Percentiles rank a stretch among this genome's conserved stretches.
phyloP scores from a whole-genome alignment of 169 alveolate genomes.

The Pseudocohnilembus persalinus region DNA sequence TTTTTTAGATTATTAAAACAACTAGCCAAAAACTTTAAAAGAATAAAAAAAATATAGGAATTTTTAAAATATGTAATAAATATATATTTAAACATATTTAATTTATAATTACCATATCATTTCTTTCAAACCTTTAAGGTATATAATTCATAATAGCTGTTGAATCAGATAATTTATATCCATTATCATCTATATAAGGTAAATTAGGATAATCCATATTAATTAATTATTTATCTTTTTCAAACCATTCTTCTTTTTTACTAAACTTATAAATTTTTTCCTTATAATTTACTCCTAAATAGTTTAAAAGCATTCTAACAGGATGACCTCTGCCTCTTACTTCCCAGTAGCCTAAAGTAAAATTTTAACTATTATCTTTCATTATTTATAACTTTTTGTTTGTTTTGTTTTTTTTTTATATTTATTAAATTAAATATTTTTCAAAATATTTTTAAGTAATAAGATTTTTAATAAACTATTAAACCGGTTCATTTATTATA shows the following conservation, averaged over 20 bases:
- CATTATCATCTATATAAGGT: not conserved
- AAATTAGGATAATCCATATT: not conserved
- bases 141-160: not conserved
- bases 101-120: not conserved
- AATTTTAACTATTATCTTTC: too few relatives aligned
- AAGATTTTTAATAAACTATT: too few relatives aligned
- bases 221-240: not conserved
- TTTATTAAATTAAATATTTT: too few relatives aligned
- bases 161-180: not conserved
- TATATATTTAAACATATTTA: too few relatives aligned
- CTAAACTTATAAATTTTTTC: not conserved
- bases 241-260: constrained; percentile 10
- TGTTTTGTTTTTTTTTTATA: too few relatives aligned
- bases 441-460: too few relatives aligned
- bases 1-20: too few relatives aligned
- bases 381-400: too few relatives aligned
- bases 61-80: too few relatives aligned
- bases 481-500: too few relatives aligned
- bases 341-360: constrained; percentile 26
- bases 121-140: not conserved
- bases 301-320: not conserved
- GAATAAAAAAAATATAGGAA: too few relatives aligned
- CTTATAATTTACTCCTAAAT: not conserved
- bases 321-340: constrained; percentile 15
- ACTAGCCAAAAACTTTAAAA: too few relatives aligned